Evolutionary conservation across 768 basidiomycete species (phyloP), one percentile per base, ranked within the genome.

Genomic region (Naganishia friedmannii): DNA sequence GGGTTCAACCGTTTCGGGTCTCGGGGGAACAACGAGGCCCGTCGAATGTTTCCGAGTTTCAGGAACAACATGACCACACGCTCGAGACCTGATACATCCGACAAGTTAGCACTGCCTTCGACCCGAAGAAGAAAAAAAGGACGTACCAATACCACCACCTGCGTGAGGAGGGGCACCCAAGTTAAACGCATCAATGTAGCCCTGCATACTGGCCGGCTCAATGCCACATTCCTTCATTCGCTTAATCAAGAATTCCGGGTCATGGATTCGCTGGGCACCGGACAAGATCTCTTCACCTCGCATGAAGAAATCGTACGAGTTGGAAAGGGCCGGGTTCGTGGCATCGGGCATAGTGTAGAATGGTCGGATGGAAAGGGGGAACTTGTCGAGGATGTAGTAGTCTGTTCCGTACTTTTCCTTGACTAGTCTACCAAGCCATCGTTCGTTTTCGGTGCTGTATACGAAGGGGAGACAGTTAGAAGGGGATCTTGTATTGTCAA

Each of bases 231-330:
- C 84, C 70, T 85, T 85, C 93, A 98, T 97, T 82, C 90, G 87
- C 82, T 91, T 86, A 65, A 84, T 84, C 72, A 98, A 87, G 66
- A 97, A 83, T 13, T 82, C 82, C 6, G 96, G 87, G 74, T 97
- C 93, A 82, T 99, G 96, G 67, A 98, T 89, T 82, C 96, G 93
- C 81, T 99, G 96, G 31, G 95, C 96, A 19, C 96, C 96, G 3
- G 95, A 97, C 48, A 98, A 85, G 77, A 99, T 98, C 82, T 99
- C 96, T 83, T 99, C 93, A 13, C 96, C 96, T 37, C 96, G 88
- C 95, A 99, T 97, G 86, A 99, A 98, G 84, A 99, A 98, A 83
- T 99, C 96, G 82, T 98, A 99, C 28, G 96, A 98, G 83, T 98
- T 98, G 63, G 96, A 97, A 48, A 96, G 84, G 9, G 87, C 88